These are phyloP conservation scores for Pittosporum tobira DNA, from an alignment of 129 eudicot genomes.

Conservation along the genomic window DNA sequence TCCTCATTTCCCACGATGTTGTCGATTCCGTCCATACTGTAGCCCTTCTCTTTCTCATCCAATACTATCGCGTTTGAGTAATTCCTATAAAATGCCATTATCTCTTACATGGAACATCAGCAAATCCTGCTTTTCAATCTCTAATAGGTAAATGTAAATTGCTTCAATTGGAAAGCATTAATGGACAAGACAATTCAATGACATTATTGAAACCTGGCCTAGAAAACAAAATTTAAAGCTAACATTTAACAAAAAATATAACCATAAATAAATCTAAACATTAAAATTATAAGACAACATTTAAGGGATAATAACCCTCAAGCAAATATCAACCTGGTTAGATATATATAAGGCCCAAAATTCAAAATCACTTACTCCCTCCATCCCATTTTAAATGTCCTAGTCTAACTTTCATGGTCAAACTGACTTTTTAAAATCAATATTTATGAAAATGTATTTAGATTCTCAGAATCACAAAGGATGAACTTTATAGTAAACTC, in stretches of 20 bases:
- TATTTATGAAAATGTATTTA: too few relatives aligned
- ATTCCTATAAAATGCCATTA: constrained; percentile 72
- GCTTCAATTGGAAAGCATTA: constrained; percentile 15
- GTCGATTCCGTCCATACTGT: constrained; percentile 26
- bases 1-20: constrained; percentile 23
- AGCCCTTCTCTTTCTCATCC: constrained; percentile 39
- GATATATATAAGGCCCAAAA: too few relatives aligned
- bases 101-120: constrained; percentile 21
- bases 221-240: neutral
- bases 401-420: too few relatives aligned
- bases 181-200: neutral
- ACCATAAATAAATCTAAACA: neutral
- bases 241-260: neutral
- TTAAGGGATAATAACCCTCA: too few relatives aligned
- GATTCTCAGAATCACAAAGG: too few relatives aligned
- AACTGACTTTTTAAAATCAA: too few relatives aligned
- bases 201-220: neutral
- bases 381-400: too few relatives aligned
- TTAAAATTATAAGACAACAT: too few relatives aligned
- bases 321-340: neutral
- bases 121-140: constrained; percentile 3
- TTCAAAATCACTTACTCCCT: too few relatives aligned
- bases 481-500: too few relatives aligned
- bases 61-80: constrained; percentile 34
- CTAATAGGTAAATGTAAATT: neutral